Evolutionary conservation across 176 grass and related monocot species (phyloP).

Genomic region (Eleusine coracana): DNA sequence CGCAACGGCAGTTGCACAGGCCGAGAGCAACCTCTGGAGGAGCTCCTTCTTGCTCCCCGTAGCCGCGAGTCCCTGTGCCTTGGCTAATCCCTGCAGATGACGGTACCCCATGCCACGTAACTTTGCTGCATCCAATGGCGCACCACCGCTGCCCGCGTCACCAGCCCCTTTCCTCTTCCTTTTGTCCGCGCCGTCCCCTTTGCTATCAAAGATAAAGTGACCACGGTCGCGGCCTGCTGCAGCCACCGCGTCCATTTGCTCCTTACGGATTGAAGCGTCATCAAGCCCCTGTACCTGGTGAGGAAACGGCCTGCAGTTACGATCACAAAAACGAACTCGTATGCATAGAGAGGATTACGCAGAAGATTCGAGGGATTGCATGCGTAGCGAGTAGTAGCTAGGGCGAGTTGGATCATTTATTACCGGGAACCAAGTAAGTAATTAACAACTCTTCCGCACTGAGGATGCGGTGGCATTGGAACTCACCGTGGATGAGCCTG

Average conservation of each 20-base stretch:
- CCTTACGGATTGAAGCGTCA: constrained; percentile 33
- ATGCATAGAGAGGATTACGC: neutral
- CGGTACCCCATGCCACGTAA: constrained; percentile 61
- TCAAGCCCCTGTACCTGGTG: constrained; percentile 56
- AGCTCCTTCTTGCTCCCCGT: constrained; percentile 67
- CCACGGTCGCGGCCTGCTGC: constrained; percentile 3
- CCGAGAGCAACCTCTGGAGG: constrained; percentile 51
- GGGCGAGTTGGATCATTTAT: no score
- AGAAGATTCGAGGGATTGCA: neutral
- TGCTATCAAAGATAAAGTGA: no score
- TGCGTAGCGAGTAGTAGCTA: no score
- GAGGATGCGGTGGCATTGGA: neutral
- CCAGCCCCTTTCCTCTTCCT: constrained; percentile 31
- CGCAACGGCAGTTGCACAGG: constrained; percentile 17
- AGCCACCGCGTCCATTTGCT: constrained; percentile 20
- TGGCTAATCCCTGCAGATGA: constrained; percentile 64
- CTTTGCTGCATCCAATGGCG: constrained; percentile 40
- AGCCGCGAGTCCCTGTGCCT: constrained; percentile 44
- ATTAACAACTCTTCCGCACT: no score
- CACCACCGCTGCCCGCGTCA: neutral
- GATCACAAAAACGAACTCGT: neutral
- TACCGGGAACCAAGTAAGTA: no score
- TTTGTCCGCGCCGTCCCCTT: constrained; percentile 14
- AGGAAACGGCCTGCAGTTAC: neutral
- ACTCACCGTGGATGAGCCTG: neutral